A percentile compares a stretch with the other conserved stretches of the same genome.
These are phyloP conservation scores for Rhipidocladum racemiflorum DNA, from an alignment of 176 grass and related monocot species.

Conservation along the genomic window DNA sequence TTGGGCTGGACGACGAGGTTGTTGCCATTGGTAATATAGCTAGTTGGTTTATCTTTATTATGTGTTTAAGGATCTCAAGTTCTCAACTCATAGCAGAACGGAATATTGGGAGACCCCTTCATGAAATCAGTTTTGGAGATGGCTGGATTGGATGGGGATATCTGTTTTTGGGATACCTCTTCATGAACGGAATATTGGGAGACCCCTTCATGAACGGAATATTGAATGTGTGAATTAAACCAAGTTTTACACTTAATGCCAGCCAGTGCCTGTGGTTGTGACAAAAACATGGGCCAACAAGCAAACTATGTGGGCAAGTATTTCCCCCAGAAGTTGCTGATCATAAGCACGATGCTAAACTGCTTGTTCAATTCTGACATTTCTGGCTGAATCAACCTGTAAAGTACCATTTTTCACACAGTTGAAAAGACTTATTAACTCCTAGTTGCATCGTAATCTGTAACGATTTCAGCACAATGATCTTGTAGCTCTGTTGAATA, in stretches of 20 bases:
- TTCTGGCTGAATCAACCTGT: not conserved
- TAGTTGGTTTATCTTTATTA: not conserved
- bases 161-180: too few species aligned
- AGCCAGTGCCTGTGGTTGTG: not conserved
- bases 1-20: not conserved
- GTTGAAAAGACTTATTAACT: not conserved
- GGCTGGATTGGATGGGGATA: not conserved
- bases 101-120: not conserved
- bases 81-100: not conserved
- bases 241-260: not conserved
- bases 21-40: not conserved
- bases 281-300: not conserved
- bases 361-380: not conserved
- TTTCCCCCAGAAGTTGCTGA: not conserved
- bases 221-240: not conserved
- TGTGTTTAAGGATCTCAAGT: conserved; percentile 7
- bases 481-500: not conserved
- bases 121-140: not conserved
- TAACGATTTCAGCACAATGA: not conserved
- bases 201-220: too few species aligned
- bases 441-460: not conserved
- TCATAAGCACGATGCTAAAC: not conserved
- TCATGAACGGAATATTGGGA: too few species aligned
- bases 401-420: not conserved
- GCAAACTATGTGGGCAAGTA: not conserved